Evolutionary conservation across 2,329 filamentous ascomycete species (phyloP), one percentile per base, ranked within the genome.

Genomic region (Seiridium unicorne): DNA sequence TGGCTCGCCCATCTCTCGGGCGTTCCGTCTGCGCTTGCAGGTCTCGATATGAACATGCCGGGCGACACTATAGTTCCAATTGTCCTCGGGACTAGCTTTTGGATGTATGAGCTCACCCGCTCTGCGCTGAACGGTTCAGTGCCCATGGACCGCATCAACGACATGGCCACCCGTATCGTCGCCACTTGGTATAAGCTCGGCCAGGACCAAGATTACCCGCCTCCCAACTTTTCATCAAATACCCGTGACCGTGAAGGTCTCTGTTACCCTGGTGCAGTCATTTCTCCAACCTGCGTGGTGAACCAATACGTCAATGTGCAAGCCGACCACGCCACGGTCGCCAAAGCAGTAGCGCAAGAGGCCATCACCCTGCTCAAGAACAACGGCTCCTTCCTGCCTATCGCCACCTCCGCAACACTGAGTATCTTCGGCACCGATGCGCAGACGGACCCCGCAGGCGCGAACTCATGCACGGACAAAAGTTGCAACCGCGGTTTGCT

Each of bases 1-100:
- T 92, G 89, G 90, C 77, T 92, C 18, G 90, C 90, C 3, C 90
- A 93, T 71, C 81, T 89, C 63, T 88, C 86, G 7, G 91, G 91
- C 5, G 89, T 94, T 11, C 86, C 84, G 18, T 87, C 87, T 64
- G 89, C 90, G 3, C 77, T 94, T 9, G 87, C 89, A 46, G 91
- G 91, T 2, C 80, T 94, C 7, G 91, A 94, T 62, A 81, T 83
- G 69, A 81, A 80, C 55, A 84, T 82, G 70, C 82, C 81, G 0
- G 82, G 82, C 13, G 91, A 93, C 36, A 79, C 81, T 1, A 81
- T 76, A 53, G 68, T 70, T 9, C 71, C 72, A 60, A 64, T 63
- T 60, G 72, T 86, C 47, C 65, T 82, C 7, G 85, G 84, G 4
- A 70, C 73, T 36, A 79, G 79, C 51, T 81, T 83, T 66, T 86